These are phyloP conservation scores for Aspergillus coremiiformis DNA, from an alignment of 495 filamentous ascomycete genomes.

Conservation along the genomic window DNA sequence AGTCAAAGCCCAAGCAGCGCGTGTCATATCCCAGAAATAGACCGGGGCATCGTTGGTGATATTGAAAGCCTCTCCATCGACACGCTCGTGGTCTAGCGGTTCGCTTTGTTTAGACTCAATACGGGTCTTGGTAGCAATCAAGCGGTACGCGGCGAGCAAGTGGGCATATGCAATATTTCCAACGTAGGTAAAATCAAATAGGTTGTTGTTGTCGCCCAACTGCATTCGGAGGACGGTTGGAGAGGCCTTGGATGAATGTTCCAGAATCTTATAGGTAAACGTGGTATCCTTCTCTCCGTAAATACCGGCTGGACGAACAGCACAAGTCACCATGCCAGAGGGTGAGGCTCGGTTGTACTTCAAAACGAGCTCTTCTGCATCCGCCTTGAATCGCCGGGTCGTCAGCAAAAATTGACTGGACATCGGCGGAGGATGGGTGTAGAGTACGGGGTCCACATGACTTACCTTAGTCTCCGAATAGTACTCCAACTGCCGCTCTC, in stretches of 20 bases:
- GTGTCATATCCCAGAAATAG: constrained; percentile 93
- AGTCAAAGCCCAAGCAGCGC: constrained; percentile 68
- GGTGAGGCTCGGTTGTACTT: constrained; percentile 69
- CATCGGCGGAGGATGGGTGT: no score
- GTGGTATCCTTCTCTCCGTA: constrained; percentile 86
- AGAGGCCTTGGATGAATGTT: constrained; percentile 36
- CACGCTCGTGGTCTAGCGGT: constrained; percentile 65
- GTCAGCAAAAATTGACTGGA: not conserved
- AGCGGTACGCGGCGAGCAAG: constrained; percentile 53
- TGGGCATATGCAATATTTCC: constrained; percentile 46
- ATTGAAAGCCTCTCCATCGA: constrained; percentile 92
- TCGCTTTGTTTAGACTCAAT: constrained; percentile 46
- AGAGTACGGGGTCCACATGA: not conserved
- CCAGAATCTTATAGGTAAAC: constrained; percentile 49
- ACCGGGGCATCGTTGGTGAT: constrained; percentile 88
- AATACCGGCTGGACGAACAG: constrained; percentile 84
- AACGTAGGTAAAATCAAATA: constrained; percentile 52
- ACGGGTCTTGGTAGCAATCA: constrained; percentile 50
- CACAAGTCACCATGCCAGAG: constrained; percentile 61
- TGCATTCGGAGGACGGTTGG: constrained; percentile 69
- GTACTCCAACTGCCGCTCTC: constrained; percentile 69
- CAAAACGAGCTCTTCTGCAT: constrained; percentile 78
- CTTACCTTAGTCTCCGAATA: constrained; percentile 82
- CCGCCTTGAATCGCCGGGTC: constrained; percentile 47
- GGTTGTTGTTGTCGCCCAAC: constrained; percentile 79